Conservation (phyloP, 2,329 filamentous ascomycete species). For the Arachnomyces sp. region DNA sequence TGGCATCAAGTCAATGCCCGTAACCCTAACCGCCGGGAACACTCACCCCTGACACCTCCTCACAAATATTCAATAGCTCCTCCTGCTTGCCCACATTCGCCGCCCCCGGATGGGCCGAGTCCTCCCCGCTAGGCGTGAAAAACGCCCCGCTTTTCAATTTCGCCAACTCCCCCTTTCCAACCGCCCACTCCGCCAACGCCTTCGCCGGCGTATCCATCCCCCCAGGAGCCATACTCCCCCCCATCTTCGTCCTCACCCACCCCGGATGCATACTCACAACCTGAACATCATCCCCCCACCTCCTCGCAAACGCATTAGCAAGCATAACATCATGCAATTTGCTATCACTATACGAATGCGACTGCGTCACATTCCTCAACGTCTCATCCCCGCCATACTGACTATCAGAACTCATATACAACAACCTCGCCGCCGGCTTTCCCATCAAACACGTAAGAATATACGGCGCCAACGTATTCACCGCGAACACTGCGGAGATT, state of each 20-base stretch:
- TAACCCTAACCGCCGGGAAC: slow-evolving; percentile 7
- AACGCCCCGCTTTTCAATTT: slow-evolving; percentile 14
- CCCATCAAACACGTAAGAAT: slow-evolving; percentile 45
- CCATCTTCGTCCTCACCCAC: slow-evolving; percentile 50
- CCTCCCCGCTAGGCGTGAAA: slow-evolving; percentile 16
- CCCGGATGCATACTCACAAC: slow-evolving; percentile 45
- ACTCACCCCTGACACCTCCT: slow-evolving; percentile 18
- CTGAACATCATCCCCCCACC: slow-evolving; percentile 37
- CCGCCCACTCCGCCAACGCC: slow-evolving; percentile 42
- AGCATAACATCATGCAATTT: slow-evolving; percentile 52
- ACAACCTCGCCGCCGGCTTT: slow-evolving; percentile 38
- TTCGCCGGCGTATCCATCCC: slow-evolving; percentile 41
- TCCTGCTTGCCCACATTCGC: slow-evolving; percentile 22
- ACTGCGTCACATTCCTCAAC: slow-evolving; percentile 27
- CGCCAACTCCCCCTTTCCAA: slow-evolving; percentile 17
- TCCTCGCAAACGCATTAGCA: slow-evolving; percentile 45
- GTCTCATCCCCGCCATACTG: slow-evolving; percentile 42
- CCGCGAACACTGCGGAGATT: slow-evolving; percentile 44
- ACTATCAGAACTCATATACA: slow-evolving; percentile 46
- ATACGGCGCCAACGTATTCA: slow-evolving; percentile 52
- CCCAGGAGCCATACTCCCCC: slow-evolving; percentile 40
- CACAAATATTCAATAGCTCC: slow-evolving; percentile 19
- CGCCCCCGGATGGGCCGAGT: slow-evolving; percentile 18
- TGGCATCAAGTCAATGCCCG: too few relatives aligned
- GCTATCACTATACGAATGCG: slow-evolving; percentile 44